Conservation (phyloP, 768 basidiomycete species). For the Boletus reticuloceps region DNA sequence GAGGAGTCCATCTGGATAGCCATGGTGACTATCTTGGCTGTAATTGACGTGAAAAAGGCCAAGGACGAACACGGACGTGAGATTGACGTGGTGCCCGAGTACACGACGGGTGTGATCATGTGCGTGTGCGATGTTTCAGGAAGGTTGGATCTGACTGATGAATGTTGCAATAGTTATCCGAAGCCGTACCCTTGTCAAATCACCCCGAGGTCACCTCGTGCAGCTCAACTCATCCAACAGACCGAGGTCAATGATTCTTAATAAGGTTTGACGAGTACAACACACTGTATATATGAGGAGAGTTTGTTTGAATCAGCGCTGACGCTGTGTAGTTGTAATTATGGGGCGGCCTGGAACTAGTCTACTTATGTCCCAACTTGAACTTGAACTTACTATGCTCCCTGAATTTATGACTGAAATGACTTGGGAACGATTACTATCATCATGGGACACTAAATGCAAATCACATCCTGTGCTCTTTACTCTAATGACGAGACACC, state of each 20-base stretch:
- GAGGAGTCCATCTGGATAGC: constrained; percentile 40
- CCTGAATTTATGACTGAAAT: no score
- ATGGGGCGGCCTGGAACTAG: no score
- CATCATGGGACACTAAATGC: no score
- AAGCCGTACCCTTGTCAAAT: constrained; percentile 21
- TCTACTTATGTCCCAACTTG: no score
- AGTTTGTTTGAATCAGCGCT: neutral
- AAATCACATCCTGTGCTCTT: no score
- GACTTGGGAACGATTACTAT: no score
- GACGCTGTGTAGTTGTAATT: neutral
- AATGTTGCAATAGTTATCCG: constrained; percentile 6
- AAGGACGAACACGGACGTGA: constrained; percentile 25
- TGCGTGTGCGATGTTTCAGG: constrained; percentile 7
- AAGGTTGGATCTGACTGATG: neutral
- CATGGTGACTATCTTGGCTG: constrained; percentile 32
- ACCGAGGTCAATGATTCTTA: constrained; percentile 1
- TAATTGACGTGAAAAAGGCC: constrained; percentile 33
- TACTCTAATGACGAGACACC: no score
- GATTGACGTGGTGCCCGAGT: constrained; percentile 15
- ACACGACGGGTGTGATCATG: constrained; percentile 27
- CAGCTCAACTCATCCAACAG: constrained; percentile 13
- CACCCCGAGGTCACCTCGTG: constrained; percentile 12
- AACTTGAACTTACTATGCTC: no score
- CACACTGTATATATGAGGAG: no score
- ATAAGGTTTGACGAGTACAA: no score